Percentiles rank a stretch among this genome's conserved stretches.
Conservation (phyloP, 495 filamentous ascomycete species). For the Podospora conica region DNA sequence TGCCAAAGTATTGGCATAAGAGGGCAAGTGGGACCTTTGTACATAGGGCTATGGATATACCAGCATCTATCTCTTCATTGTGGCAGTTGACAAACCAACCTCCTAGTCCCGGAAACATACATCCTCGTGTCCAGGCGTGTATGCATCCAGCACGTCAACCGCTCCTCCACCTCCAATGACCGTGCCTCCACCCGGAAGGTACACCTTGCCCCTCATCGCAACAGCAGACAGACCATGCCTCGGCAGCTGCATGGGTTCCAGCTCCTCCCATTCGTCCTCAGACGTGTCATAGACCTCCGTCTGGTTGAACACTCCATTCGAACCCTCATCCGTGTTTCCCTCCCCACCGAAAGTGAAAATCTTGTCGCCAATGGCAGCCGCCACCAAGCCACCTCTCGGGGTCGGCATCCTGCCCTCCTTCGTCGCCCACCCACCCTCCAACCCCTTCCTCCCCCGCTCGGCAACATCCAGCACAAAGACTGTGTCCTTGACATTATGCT, state of each 20-base stretch:
- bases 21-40: no score
- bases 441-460: neutral
- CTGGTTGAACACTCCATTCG: conserved; percentile 20
- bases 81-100: neutral
- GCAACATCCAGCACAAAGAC: conserved; percentile 30
- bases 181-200: conserved; percentile 19
- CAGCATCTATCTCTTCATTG: neutral
- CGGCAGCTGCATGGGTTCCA: conserved; percentile 26
- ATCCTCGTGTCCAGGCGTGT: neutral
- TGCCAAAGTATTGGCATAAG: conserved; percentile 28
- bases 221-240: conserved; percentile 31
- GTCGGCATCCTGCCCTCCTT: conserved; percentile 22
- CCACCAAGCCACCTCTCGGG: conserved; percentile 25
- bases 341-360: conserved; percentile 37
- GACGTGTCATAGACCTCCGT: conserved; percentile 30
- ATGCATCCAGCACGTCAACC: conserved; percentile 2
- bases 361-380: conserved; percentile 22
- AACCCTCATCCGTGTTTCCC: conserved; percentile 23
- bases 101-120: neutral
- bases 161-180: neutral
- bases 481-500: conserved; percentile 19
- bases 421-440: conserved; percentile 16
- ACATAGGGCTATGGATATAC: neutral
- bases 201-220: conserved; percentile 22
- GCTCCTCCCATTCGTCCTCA: conserved; percentile 21